Base-by-base conservation (phyloP, 306 rosid species). In the Castanea mollissima region DNA sequence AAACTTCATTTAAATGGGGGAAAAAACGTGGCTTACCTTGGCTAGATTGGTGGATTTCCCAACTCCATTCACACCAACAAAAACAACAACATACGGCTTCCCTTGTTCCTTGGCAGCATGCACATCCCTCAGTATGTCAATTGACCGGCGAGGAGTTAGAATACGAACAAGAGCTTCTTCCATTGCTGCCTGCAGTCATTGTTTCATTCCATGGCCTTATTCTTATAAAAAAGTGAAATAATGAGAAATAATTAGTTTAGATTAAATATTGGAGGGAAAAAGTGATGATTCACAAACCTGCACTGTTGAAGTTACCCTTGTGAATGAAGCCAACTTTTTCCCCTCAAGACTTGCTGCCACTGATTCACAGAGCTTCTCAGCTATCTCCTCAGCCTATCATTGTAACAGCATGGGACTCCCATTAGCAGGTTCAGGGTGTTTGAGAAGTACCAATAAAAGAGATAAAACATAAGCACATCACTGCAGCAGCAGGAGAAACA, bases 261-360 rank as follows among this genome's bases (percentile, higher is more conserved):
- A 73, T 3, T 52, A 62, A 14, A 49, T 10, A 81, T 10, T 67
- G 27, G 71, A 19, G 5, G 63, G 49, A 81, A 73, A 76, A 77
- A 20, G 54, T 78, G 12, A 69, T 55, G 44, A 76, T 34, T 55
- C 41, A 83, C 86, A 74, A 15, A 96, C 99, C 81, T 96, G 99
- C 86, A 96, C 98, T 0, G 99, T 96, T 46, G 99, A 93, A 81
- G 99, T 93, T 80, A 93, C 80, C 90, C 99, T 93, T 12, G 98
- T 95, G 84, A 95, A 95, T 49, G 99, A 93, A 73, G 88, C 96
- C 80, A 95, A 85, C 81, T 93, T 95, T 87, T 95, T 95, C 44
- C 99, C 99, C 76, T 91, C 99, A 57, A 95, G 99, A 82, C 99
- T 95, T 74, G 96, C 93, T 71, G 99, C 94, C 80, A 95, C 99